phyloP scores from a whole-genome alignment of 2,329 filamentous ascomycete species.

The Ophiosphaerella korrae region DNA sequence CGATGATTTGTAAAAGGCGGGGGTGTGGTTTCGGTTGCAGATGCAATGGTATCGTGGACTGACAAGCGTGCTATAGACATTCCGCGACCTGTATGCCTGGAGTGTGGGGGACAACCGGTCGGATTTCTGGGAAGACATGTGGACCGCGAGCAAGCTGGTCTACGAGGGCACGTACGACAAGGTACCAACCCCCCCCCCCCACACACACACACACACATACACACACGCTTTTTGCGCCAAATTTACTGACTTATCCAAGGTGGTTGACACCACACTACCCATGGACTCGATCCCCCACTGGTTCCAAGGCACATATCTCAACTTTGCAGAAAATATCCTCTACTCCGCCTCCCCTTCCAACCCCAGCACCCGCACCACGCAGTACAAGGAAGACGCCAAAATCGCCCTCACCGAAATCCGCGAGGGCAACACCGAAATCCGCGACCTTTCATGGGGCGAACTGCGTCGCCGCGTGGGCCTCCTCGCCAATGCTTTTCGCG shows the following conservation, averaged over 20 bases:
- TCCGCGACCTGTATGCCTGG: constrained; percentile 72
- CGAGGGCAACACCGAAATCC: constrained; percentile 63
- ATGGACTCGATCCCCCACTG: constrained; percentile 76
- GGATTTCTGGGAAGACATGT: constrained; percentile 49
- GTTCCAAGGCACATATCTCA: constrained; percentile 76
- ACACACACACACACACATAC: too few relatives aligned
- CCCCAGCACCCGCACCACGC: constrained; percentile 55
- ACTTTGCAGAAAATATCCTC: constrained; percentile 81
- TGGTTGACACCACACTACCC: constrained; percentile 71
- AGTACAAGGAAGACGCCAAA: constrained; percentile 71
- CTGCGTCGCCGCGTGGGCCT: constrained; percentile 64
- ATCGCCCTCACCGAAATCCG: constrained; percentile 75
- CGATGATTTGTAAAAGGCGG: too few relatives aligned
- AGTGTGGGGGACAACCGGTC: constrained; percentile 63
- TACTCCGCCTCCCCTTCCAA: constrained; percentile 58
- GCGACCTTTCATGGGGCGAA: constrained; percentile 68
- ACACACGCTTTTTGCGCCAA: background rate
- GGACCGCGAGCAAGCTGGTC: constrained; percentile 34
- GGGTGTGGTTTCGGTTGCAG: too few relatives aligned
- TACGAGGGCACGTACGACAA: constrained; percentile 36
- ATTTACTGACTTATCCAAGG: constrained; percentile 13
- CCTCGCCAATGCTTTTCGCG: constrained; percentile 69
- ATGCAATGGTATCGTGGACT: too few relatives aligned
- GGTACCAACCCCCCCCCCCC: constrained; percentile 8
- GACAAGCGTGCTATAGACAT: constrained; percentile 56